Conservation (phyloP, 2,329 filamentous ascomycete species). For the Simplicillium sp. region DNA sequence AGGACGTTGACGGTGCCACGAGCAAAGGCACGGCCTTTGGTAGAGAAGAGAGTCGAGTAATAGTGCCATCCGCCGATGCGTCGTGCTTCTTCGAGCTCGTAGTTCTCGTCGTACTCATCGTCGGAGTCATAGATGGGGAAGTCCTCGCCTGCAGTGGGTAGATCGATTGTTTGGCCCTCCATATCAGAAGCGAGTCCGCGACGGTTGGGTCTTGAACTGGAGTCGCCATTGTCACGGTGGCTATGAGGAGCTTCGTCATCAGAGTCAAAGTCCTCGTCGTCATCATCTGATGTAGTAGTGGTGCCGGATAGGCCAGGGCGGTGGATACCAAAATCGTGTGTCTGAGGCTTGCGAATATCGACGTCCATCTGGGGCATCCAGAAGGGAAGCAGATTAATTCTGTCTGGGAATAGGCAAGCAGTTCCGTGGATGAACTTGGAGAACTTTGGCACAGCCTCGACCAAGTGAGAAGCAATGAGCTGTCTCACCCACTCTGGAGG, state of each 20-base stretch:
- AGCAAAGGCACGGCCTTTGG: slow-evolving; percentile 31
- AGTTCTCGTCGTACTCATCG: slow-evolving; percentile 67
- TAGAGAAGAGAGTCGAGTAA: slow-evolving; percentile 48
- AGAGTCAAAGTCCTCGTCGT: slow-evolving; percentile 62
- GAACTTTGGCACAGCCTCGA: slow-evolving; percentile 98
- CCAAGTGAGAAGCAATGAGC: slow-evolving; percentile 83
- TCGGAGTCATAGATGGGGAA: slow-evolving; percentile 83
- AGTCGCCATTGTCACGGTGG: slow-evolving; percentile 19
- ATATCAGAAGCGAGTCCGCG: slow-evolving; percentile 48
- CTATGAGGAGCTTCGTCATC: slow-evolving; percentile 43
- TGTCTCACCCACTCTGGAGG: slow-evolving; percentile 95
- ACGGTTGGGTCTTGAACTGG: slow-evolving; percentile 27
- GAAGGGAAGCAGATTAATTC: slow-evolving; percentile 85
- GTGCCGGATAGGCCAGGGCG: slow-evolving; percentile 66
- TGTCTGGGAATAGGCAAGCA: slow-evolving; percentile 74
- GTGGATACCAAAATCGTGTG: slow-evolving; percentile 84
- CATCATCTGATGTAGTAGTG: slow-evolving; percentile 68
- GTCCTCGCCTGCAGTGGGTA: slow-evolving; percentile 52
- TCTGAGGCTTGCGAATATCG: slow-evolving; percentile 88
- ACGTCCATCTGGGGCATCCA: slow-evolving; percentile 99
- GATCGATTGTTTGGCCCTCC: slow-evolving; percentile 71
- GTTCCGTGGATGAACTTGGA: slow-evolving; percentile 98
- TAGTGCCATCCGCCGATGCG: slow-evolving; percentile 71
- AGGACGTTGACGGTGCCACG: slow-evolving; percentile 33
- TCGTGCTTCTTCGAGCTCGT: slow-evolving; percentile 68